Conservation (phyloP, 2,329 filamentous ascomycete genomes). For the Trichoderma atroviride region DNA sequence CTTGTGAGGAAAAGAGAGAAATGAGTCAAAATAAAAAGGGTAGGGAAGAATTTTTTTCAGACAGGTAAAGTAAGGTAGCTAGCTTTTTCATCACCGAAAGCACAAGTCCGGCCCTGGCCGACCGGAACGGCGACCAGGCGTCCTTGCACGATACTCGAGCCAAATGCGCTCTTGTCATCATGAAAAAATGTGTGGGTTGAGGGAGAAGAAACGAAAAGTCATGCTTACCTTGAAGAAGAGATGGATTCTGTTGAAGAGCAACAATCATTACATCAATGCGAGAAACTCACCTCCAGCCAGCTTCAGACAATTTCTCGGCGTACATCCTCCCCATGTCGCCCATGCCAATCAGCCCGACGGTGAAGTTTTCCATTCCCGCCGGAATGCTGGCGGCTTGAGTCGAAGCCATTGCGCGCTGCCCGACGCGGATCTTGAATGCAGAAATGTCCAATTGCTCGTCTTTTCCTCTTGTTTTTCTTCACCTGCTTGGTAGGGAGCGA, state of each 20-base stretch:
- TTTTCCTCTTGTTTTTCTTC: neutral
- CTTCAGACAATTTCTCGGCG: conserved; percentile 80
- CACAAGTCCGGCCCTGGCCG: conserved; percentile 55
- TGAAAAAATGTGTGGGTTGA: conserved; percentile 44
- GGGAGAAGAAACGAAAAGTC: conserved; percentile 18
- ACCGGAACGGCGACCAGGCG: conserved; percentile 76
- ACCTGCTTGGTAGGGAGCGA: conserved; percentile 12
- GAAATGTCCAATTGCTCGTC: conserved; percentile 31
- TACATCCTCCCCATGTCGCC: conserved; percentile 99
- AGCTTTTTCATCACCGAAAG: conserved; percentile 98
- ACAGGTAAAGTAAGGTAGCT: conserved; percentile 90
- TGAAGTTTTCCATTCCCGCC: conserved; percentile 65
- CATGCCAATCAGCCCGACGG: conserved; percentile 96
- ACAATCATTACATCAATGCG: neutral
- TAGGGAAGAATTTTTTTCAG: conserved; percentile 62
- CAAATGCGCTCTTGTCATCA: conserved; percentile 99
- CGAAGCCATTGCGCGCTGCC: conserved; percentile 38
- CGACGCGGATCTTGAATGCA: conserved; percentile 32
- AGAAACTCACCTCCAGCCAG: conserved; percentile 84
- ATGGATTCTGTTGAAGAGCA: neutral
- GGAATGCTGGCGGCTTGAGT: conserved; percentile 34
- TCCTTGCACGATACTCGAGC: conserved; percentile 88
- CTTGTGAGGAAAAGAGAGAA: neutral
- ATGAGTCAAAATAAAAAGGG: neutral
- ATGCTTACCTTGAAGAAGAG: conserved; percentile 26